phyloP scores from a whole-genome alignment of 2,329 filamentous ascomycete genomes.

The Plenodomus biglobosus region DNA sequence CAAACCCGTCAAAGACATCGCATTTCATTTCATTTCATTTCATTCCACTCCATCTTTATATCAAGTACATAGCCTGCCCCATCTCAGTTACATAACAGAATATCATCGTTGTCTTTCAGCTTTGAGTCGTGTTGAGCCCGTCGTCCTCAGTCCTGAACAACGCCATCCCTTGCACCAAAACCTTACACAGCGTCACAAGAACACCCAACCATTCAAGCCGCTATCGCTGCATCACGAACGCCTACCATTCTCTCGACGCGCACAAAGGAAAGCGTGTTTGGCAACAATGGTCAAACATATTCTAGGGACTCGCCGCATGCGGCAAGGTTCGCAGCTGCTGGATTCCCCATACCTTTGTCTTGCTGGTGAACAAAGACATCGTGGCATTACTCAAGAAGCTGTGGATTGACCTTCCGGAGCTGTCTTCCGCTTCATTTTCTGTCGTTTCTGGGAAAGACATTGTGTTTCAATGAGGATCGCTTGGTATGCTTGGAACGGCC shows the following conservation, averaged over 20 bases:
- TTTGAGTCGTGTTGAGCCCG: background rate
- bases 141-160: background rate
- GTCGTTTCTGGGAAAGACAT: background rate
- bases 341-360: slow-evolving; percentile 14
- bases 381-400: background rate
- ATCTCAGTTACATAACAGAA: background rate
- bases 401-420: background rate
- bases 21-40: background rate
- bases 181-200: slow-evolving; percentile 5
- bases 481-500: slow-evolving; percentile 10
- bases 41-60: background rate
- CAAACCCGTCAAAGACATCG: too few relatives aligned
- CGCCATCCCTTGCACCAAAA: slow-evolving; percentile 8
- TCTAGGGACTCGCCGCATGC: slow-evolving; percentile 17
- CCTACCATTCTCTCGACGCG: slow-evolving; percentile 5
- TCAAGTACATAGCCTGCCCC: background rate
- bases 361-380: slow-evolving; percentile 29
- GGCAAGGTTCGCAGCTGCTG: slow-evolving; percentile 17
- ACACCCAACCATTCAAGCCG: slow-evolving; percentile 2
- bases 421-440: background rate
- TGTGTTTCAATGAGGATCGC: background rate
- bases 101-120: background rate
- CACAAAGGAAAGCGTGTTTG: slow-evolving; percentile 20
- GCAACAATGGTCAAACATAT: slow-evolving; percentile 7
- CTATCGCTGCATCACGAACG: background rate